Evolutionary conservation across 768 basidiomycete genomes (phyloP), one percentile per base, ranked within the genome.

Genomic region (Galerina marginata): DNA sequence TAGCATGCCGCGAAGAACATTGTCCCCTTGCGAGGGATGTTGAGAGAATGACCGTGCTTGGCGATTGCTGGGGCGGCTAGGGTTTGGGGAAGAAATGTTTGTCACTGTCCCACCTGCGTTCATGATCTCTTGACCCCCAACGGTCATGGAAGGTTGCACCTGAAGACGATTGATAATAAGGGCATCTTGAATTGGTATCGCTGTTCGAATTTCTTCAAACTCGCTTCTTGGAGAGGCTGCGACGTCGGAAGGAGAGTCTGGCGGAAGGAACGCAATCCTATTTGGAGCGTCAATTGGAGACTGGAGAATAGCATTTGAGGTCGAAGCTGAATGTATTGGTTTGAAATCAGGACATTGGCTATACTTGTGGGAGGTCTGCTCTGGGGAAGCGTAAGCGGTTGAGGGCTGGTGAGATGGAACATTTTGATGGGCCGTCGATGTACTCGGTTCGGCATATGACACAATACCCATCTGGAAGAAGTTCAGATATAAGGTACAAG

Each of bases 21-120:
- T 45, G 44, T 53, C 50, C 39, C 39, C 23, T 53, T 46, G 42
- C 39, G 57, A 49, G 48, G 46, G 50, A 38, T 23, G 39, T 25
- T 20, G 53, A 29, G 58, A 51, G 12, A 56, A 20, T 36, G 58
- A 45, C 29, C 48, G 37, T 20, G 40, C n/a, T 43, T n/a, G 49
- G 36, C 49, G 54, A 46, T 40, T 33, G 29, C 29, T 33, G 29
- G 29, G 5, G 29, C 29, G 29, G 29, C 29, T 33, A 33, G 7
- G 29, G 7, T 33, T 33, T 33, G 29, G 29, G 29, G 29, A 33
- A 33, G 29, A 7, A 33, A 33, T 33, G 29, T 33, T 33, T 7
- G 29, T 7, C 29, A 33, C 29, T 33, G 29, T 33, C 29, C 29
- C 29, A 7, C 29, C 29, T 5, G 7, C 29, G 29, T 33, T 7